phyloP scores from a whole-genome alignment of 495 filamentous ascomycete genomes.

The Pyrenopolyporus hunteri region DNA sequence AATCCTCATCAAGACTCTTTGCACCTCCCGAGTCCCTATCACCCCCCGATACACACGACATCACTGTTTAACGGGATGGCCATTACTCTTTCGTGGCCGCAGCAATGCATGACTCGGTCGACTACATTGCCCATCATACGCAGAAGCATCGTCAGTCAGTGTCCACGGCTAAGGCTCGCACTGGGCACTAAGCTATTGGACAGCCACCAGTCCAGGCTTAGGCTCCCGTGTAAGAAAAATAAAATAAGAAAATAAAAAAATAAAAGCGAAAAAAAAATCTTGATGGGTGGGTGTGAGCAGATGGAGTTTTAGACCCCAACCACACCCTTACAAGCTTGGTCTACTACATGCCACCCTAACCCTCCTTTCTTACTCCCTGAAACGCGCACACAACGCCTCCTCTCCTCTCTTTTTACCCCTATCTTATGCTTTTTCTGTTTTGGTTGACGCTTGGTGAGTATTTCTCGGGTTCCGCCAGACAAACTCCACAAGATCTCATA shows the following conservation, averaged over 20 bases:
- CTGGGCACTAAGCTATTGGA: conserved; percentile 27
- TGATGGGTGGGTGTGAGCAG: conserved; percentile 31
- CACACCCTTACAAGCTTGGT: conserved; percentile 25
- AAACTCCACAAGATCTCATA: conserved; percentile 1
- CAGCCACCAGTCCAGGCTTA: conserved; percentile 25
- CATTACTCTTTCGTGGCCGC: not conserved
- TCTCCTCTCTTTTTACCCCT: conserved; percentile 33
- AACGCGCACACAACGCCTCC: conserved; percentile 38
- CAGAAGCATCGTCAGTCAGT: conserved; percentile 35
- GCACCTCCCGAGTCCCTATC: not conserved
- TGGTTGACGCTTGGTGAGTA: conserved; percentile 26
- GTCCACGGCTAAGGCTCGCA: conserved; percentile 18
- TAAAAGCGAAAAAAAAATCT: too few species aligned
- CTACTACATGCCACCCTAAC: conserved; percentile 30
- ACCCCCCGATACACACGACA: not conserved
- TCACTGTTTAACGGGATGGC: not conserved
- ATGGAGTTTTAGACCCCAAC: conserved; percentile 40
- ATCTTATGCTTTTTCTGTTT: conserved; percentile 34
- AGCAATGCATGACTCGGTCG: conserved; percentile 42
- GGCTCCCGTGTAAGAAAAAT: not conserved
- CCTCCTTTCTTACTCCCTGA: conserved; percentile 39
- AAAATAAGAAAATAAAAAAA: too few species aligned
- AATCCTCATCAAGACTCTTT: not conserved
- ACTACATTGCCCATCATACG: conserved; percentile 31
- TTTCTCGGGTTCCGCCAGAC: conserved; percentile 17